Evolutionary conservation across 192 early-diverging fungal species (phyloP).

Genomic region (Umbelopsis vinacea): DNA sequence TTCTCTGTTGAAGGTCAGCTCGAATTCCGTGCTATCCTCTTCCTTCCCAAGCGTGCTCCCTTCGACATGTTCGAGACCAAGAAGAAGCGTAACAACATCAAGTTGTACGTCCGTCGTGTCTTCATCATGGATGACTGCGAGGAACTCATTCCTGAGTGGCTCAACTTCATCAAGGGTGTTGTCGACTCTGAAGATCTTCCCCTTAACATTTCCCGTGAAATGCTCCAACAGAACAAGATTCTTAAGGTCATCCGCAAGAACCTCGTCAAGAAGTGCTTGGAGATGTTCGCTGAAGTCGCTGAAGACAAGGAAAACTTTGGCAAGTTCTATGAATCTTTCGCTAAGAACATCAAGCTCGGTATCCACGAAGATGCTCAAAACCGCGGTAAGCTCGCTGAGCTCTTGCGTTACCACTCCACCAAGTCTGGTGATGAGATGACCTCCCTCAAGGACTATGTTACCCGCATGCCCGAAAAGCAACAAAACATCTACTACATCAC

Average conservation of each 20-base stretch:
- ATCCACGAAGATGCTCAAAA: conserved; percentile 98
- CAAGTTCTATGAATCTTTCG: conserved; percentile 99
- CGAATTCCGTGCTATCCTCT: conserved; percentile 99
- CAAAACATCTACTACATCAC: conserved; percentile 99
- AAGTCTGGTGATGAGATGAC: conserved; percentile 98
- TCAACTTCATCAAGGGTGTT: conserved; percentile 99
- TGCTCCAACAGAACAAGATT: conserved; percentile 99
- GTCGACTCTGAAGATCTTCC: conserved; percentile 99
- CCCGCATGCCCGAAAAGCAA: conserved; percentile 99
- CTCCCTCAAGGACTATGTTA: conserved; percentile 99
- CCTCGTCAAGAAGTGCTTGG: conserved; percentile 98
- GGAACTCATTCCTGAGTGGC: conserved; percentile 99
- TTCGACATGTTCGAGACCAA: conserved; percentile 98
- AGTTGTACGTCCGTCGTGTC: conserved; percentile 99
- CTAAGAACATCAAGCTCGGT: conserved; percentile 99
- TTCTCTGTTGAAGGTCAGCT: conserved; percentile 99
- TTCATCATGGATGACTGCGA: conserved; percentile 99
- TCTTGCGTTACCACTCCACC: conserved; percentile 98
- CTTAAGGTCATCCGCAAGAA: conserved; percentile 99
- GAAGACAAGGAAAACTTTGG: conserved; percentile 99
- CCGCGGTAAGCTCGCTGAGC: conserved; percentile 95
- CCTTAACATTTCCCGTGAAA: conserved; percentile 99
- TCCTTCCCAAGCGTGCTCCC: conserved; percentile 94
- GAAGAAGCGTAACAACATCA: conserved; percentile 99
- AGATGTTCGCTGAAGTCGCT: conserved; percentile 96